Base-by-base conservation (phyloP, 345 rosid genomes). In the Odontarrhena argentea region DNA sequence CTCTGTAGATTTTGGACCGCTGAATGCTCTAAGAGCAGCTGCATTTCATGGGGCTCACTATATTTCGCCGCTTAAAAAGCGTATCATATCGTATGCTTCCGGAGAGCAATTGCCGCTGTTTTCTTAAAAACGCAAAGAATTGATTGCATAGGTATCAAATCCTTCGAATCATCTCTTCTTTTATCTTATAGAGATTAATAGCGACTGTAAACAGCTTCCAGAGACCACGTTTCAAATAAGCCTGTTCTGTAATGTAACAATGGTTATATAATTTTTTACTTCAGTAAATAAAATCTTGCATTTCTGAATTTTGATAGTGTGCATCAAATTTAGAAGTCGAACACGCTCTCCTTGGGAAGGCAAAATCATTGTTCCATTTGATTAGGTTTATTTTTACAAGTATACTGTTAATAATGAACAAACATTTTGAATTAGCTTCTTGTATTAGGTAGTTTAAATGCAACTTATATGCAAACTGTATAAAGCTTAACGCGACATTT, bases 21-120 rank as follows among this genome's bases (percentile, higher is more conserved):
- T 93, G 36, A 93, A 93, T 69, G 60, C 85, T 14, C 25, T 91
- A 46, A 80, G 98, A 67, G 97, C 97, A 7, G 88, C 95, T 42
- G 97, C 91, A 0, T 84, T 93, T 59, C 83, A 86, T 14, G 95
- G 87, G 4, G 99, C 92, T 65, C 81, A 88, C 51, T 74, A 84
- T 58, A 80, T 91, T 69, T 82, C 95, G 2, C 97, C 96, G 5
- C 91, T 91, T 24, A 91, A 88, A 38, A 85, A 78, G 71, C 84
- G 80, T 24, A 91, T 94, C 55, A 88, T 94, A 53, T 87, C 89
- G 0, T 94, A 76, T 77, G 99, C 99, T 26, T 91, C 91, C 0
- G 97, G 99, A 36, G 88, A 88, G 18, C 81, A 80, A 63, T 75
- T 91, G 44, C 96, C 90, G 0, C 77, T 79, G 22, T 83, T 91